Percentiles rank a stretch among this genome's conserved stretches.
Conservation (phyloP, 2,329 filamentous ascomycete genomes). For the Scytalidium lignicola region DNA sequence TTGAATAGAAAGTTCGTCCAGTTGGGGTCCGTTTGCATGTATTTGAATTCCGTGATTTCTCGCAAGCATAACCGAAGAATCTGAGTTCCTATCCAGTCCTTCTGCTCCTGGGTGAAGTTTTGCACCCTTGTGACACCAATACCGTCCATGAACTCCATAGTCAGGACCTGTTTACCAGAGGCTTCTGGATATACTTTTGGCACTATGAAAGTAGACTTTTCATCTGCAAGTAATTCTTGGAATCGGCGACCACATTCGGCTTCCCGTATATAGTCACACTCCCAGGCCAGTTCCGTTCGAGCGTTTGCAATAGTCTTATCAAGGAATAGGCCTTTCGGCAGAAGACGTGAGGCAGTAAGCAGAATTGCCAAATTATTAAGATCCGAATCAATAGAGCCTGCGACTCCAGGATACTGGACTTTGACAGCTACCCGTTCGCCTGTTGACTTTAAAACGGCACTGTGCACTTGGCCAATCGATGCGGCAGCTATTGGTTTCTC, state of each 20-base stretch:
- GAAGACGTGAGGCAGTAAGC: constrained; percentile 80
- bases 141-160: constrained; percentile 88
- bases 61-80: constrained; percentile 86
- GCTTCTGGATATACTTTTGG: constrained; percentile 74
- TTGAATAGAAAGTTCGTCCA: constrained; percentile 99
- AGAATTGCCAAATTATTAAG: constrained; percentile 89
- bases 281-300: constrained; percentile 86
- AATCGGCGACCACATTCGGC: constrained; percentile 76
- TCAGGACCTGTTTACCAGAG: constrained; percentile 80
- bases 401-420: constrained; percentile 94
- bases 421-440: constrained; percentile 84
- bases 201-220: constrained; percentile 70
- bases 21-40: constrained; percentile 99
- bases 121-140: constrained; percentile 77
- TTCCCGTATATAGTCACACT: constrained; percentile 92
- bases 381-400: constrained; percentile 93
- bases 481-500: constrained; percentile 91
- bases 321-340: constrained; percentile 88
- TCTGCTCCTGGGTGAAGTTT: constrained; percentile 72
- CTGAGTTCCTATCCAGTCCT: constrained; percentile 94
- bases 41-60: constrained; percentile 89
- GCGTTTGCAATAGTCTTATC: constrained; percentile 98
- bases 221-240: constrained; percentile 67
- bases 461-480: constrained; percentile 95
- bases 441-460: constrained; percentile 70